Evolutionary conservation across 2,329 filamentous ascomycete genomes (phyloP).

Genomic region (Sporothrix humicola): DNA sequence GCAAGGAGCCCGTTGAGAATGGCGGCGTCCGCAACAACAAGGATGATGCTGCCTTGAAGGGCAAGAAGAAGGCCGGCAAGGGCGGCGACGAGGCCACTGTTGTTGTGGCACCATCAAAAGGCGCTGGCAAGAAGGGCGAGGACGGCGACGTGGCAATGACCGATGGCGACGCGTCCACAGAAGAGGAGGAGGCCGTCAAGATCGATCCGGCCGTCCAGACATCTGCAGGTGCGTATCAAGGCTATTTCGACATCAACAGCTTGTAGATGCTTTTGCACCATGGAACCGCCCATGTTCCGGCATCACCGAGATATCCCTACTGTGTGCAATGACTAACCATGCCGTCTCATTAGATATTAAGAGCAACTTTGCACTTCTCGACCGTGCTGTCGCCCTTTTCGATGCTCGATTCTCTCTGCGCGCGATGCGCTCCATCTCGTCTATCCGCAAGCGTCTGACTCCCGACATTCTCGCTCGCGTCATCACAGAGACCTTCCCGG

Average conservation of each 20-base stretch:
- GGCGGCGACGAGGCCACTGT: conserved; percentile 83
- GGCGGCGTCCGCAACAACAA: conserved; percentile 67
- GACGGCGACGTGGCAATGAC: conserved; percentile 75
- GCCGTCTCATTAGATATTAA: conserved; percentile 77
- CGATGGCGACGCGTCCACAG: conserved; percentile 56
- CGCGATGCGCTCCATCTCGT: conserved; percentile 92
- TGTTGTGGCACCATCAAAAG: conserved; percentile 69
- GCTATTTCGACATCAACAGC: conserved; percentile 14
- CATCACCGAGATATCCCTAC: not conserved
- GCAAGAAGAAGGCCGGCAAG: conserved; percentile 72
- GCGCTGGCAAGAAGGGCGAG: conserved; percentile 58
- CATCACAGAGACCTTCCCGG: conserved; percentile 79
- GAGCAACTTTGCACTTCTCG: conserved; percentile 88
- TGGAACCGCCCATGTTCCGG: not conserved
- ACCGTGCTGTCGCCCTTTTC: conserved; percentile 89
- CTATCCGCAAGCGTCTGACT: conserved; percentile 87
- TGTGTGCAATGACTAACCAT: conserved; percentile 38
- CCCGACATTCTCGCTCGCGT: conserved; percentile 80
- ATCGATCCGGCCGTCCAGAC: conserved; percentile 66
- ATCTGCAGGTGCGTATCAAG: conserved; percentile 59
- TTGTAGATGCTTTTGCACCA: not conserved
- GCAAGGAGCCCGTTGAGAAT: conserved; percentile 72
- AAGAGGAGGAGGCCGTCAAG: conserved; percentile 55
- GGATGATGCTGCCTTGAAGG: conserved; percentile 61
- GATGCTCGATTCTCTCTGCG: conserved; percentile 94